These are phyloP conservation scores for Mortierella antarctica DNA, from an alignment of 192 early-diverging fungal species.

Conservation along the genomic window DNA sequence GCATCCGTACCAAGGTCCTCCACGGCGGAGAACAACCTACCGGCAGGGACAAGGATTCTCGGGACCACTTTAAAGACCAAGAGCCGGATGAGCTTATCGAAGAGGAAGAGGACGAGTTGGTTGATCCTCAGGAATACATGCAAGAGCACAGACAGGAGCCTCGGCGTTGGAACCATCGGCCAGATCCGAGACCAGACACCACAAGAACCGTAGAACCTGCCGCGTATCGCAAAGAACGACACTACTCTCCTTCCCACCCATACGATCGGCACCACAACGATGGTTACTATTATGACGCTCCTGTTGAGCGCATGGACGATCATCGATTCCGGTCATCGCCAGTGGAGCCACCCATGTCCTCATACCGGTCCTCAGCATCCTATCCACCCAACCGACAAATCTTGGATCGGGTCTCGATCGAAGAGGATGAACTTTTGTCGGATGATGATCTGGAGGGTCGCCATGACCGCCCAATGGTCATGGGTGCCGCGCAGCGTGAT, in stretches of 20 bases:
- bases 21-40: constrained; percentile 22
- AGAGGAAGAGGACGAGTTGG: constrained; percentile 30
- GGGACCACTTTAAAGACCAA: constrained; percentile 6
- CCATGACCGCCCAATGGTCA: neutral
- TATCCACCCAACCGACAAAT: constrained; percentile 4
- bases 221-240: neutral
- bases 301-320: neutral
- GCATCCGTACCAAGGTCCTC: constrained; percentile 42
- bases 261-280: neutral
- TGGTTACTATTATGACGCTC: neutral
- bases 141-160: constrained; percentile 4
- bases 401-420: neutral
- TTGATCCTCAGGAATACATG: neutral
- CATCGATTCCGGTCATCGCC: constrained; percentile 1
- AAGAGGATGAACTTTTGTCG: constrained; percentile 37
- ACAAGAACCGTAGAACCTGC: neutral
- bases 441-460: constrained; percentile 15
- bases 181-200: neutral
- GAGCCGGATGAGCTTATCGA: constrained; percentile 43
- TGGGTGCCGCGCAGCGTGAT: neutral
- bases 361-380: constrained; percentile 4
- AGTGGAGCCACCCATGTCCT: neutral
- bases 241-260: neutral
- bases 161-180: neutral
- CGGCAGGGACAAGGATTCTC: constrained; percentile 25